Conservation (phyloP, 176 grass and related monocot genomes). For the Secale cereale region DNA sequence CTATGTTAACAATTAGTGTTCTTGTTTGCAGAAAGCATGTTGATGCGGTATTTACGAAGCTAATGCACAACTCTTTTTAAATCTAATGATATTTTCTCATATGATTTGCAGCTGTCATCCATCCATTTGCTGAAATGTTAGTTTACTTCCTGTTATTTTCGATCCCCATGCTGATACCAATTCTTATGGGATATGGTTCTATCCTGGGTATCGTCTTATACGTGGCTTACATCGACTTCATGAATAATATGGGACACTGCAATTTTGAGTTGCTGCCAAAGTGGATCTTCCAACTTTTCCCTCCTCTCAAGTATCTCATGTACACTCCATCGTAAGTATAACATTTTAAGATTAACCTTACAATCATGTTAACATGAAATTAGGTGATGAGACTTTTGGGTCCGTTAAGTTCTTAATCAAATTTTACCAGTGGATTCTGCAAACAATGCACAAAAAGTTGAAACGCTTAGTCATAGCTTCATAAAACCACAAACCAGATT, state of each 20-base stretch:
- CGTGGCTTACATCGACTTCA: slow-evolving; percentile 69
- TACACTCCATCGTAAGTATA: slow-evolving; percentile 95
- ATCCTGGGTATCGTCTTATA: slow-evolving; percentile 21
- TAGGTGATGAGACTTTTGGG: not conserved
- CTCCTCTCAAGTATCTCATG: slow-evolving; percentile 92
- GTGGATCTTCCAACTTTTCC: slow-evolving; percentile 65
- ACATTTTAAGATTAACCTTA: slow-evolving; percentile 8
- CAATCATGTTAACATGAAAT: not conserved
- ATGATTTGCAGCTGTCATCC: slow-evolving; percentile 65
- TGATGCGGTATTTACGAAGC: not conserved
- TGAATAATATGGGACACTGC: slow-evolving; percentile 97
- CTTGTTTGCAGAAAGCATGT: not conserved
- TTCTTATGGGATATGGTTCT: slow-evolving; percentile 33
- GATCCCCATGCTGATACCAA: slow-evolving; percentile 35
- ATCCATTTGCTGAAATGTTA: slow-evolving; percentile 84
- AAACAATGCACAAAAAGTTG: not conserved
- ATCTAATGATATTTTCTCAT: slow-evolving; percentile 15
- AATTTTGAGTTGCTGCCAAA: slow-evolving; percentile 90
- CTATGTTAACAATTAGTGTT: not conserved
- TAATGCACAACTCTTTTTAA: not conserved
- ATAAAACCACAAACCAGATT: not conserved
- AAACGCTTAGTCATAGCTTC: not conserved
- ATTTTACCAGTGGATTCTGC: not conserved
- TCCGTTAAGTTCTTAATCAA: not conserved
- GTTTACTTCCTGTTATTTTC: slow-evolving; percentile 63